Evolutionary conservation across 441 rosid genomes (phyloP).

Genomic region (Pelargonium citronellum): DNA sequence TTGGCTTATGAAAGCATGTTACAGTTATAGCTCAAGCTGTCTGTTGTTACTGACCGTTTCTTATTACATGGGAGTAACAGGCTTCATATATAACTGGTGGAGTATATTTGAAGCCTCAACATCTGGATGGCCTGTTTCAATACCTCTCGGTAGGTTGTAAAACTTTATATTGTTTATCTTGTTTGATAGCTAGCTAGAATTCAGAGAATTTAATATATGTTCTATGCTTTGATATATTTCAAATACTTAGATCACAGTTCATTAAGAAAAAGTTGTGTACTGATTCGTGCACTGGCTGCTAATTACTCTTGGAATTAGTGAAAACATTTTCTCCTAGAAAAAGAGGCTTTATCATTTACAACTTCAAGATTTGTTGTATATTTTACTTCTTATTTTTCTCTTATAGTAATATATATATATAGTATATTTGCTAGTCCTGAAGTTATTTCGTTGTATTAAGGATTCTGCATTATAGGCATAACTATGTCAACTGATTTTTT

Average conservation of each 20-base stretch:
- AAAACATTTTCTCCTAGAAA: too few species aligned
- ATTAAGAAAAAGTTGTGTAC: neutral
- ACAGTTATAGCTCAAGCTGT: slow-evolving; percentile 13
- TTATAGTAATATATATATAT: too few species aligned
- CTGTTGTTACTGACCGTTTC: slow-evolving; percentile 22
- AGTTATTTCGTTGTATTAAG: too few species aligned
- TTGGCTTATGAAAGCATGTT: neutral
- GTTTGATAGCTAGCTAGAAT: neutral
- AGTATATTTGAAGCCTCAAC: slow-evolving; percentile 82
- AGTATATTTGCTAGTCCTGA: too few species aligned
- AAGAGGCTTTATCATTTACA: too few species aligned
- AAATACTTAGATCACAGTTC: neutral
- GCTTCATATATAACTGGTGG: slow-evolving; percentile 93
- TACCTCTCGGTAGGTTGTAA: slow-evolving; percentile 54
- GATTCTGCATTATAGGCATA: too few species aligned
- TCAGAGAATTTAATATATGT: neutral
- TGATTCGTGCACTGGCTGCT: too few species aligned
- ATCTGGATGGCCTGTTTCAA: slow-evolving; percentile 82
- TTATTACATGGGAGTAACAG: slow-evolving; percentile 34
- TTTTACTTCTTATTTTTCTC: too few species aligned
- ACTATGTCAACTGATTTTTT: too few species aligned
- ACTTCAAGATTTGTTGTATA: too few species aligned
- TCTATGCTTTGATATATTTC: neutral
- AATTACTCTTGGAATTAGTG: too few species aligned
- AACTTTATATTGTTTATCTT: slow-evolving; percentile 4